phyloP scores from a whole-genome alignment of 306 rosid genomes.

The Prunus kanzakura region DNA sequence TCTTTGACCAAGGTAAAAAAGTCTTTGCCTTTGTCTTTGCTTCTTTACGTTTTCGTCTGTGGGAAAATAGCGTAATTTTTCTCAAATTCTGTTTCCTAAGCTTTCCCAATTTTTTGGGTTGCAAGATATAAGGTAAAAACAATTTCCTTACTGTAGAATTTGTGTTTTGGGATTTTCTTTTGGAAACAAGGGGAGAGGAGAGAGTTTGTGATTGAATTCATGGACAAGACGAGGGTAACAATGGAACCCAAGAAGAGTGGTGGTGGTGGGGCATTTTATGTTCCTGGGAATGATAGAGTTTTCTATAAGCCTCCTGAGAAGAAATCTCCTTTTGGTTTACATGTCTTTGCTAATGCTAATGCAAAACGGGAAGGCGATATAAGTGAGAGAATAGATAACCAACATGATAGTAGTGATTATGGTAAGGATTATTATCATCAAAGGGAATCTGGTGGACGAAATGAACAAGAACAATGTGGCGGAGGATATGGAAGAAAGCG shows the following conservation, averaged over 20 bases:
- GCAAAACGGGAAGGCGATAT: conserved; percentile 53
- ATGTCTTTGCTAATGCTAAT: conserved; percentile 45
- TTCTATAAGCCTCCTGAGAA: conserved; percentile 55
- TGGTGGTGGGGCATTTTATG: conserved; percentile 49
- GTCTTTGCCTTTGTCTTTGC: too few species aligned
- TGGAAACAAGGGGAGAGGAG: not conserved
- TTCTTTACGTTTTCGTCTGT: too few species aligned
- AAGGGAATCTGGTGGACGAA: not conserved
- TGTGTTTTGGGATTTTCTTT: not conserved
- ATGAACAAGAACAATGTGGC: conserved; percentile 40
- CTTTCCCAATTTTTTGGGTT: too few species aligned
- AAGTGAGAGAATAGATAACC: conserved; percentile 45
- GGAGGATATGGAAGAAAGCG: conserved; percentile 49
- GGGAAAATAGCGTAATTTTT: too few species aligned
- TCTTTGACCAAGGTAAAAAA: not conserved
- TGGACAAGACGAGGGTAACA: conserved; percentile 17
- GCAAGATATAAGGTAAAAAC: too few species aligned
- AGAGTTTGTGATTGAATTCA: not conserved
- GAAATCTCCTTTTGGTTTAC: conserved; percentile 72
- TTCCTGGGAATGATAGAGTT: conserved; percentile 70
- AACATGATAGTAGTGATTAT: conserved; percentile 38
- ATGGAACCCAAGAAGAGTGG: conserved; percentile 50
- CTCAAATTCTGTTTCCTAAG: too few species aligned
- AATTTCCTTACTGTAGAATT: not conserved
- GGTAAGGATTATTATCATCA: not conserved